phyloP scores from a whole-genome alignment of 805 yeast genomes.

The Kregervanrija delftensis region DNA sequence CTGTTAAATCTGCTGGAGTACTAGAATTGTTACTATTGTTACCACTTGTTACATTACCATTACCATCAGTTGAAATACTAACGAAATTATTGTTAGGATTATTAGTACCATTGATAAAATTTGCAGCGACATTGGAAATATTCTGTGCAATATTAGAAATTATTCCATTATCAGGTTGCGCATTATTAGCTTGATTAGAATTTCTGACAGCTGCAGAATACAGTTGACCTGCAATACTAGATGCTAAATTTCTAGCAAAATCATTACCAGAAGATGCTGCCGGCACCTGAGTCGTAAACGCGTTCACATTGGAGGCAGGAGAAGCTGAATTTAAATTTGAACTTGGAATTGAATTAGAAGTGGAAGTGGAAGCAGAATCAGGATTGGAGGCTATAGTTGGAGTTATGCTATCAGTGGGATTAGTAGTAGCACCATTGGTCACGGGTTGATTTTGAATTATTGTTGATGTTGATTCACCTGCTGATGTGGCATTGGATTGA shows the following conservation, averaged over 20 bases:
- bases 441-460: no score
- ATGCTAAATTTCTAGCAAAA: conserved; percentile 8
- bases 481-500: not conserved
- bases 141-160: conserved; percentile 4
- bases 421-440: not conserved
- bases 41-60: conserved; percentile 1
- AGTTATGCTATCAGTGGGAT: not conserved
- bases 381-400: not conserved
- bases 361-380: not conserved
- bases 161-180: not conserved
- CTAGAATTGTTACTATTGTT: not conserved
- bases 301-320: no score
- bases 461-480: not conserved
- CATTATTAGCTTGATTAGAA: not conserved
- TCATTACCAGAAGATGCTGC: not conserved
- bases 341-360: not conserved
- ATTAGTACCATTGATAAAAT: no score
- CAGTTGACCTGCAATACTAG: conserved; percentile 6
- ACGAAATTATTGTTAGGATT: no score
- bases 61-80: not conserved
- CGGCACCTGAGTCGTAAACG: no score
- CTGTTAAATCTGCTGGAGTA: not conserved
- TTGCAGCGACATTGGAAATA: conserved; percentile 1
- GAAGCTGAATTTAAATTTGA: not conserved
- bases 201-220: not conserved